Conservation (phyloP, 1,284 basidiomycete species). For the Gymnopus androsaceus region DNA sequence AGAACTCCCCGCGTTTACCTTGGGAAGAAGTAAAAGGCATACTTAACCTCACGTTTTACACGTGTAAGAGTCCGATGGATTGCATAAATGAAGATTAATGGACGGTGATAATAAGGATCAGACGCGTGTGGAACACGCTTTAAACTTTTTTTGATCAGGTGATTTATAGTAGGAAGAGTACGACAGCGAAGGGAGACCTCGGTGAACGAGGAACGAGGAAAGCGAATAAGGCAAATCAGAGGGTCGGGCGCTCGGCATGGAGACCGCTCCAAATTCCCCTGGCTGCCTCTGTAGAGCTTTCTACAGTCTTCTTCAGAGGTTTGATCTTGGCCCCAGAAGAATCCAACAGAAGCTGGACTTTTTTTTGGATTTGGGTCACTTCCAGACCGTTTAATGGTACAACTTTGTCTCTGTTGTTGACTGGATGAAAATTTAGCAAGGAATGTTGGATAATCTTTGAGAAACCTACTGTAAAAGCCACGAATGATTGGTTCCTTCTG, state of each 20-base stretch:
- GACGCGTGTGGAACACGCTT: slow-evolving; percentile 20
- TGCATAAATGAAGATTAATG: slow-evolving; percentile 9
- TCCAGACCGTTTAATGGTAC: slow-evolving; percentile 72
- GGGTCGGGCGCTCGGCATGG: slow-evolving; percentile 60
- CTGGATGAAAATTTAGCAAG: slow-evolving; percentile 38
- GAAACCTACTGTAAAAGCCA: slow-evolving; percentile 68
- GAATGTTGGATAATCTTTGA: slow-evolving; percentile 6
- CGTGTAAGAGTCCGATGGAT: slow-evolving; percentile 26
- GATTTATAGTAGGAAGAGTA: slow-evolving; percentile 7
- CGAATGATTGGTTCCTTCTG: slow-evolving; percentile 74
- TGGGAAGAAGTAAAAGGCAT: slow-evolving; percentile 25
- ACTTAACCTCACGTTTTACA: slow-evolving; percentile 43
- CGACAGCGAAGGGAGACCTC: slow-evolving; percentile 3
- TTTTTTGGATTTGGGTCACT: slow-evolving; percentile 69
- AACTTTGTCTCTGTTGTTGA: slow-evolving; percentile 81
- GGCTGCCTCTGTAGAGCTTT: slow-evolving; percentile 76
- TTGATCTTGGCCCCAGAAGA: slow-evolving; percentile 84
- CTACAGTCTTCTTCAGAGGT: slow-evolving; percentile 69
- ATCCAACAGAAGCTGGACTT: slow-evolving; percentile 80
- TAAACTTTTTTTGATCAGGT: slow-evolving; percentile 11
- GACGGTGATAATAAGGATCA: slow-evolving; percentile 19
- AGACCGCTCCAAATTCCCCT: slow-evolving; percentile 87
- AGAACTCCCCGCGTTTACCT: slow-evolving; percentile 11
- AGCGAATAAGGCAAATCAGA: slow-evolving; percentile 28
- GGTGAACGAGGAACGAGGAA: slow-evolving; percentile 15